Evolutionary conservation across 345 rosid genomes (phyloP).

Genomic region (Euclidium syriacum): DNA sequence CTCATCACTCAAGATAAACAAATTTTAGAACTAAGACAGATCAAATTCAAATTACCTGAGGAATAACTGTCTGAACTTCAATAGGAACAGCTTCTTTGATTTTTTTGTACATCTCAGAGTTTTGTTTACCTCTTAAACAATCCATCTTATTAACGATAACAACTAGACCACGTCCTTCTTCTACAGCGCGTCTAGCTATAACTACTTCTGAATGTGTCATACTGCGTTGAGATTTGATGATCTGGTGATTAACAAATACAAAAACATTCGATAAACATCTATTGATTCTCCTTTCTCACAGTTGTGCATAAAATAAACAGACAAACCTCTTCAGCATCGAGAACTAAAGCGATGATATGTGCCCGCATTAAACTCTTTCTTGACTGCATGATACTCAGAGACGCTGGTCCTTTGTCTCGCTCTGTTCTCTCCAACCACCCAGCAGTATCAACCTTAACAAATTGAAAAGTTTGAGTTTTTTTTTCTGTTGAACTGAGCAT

Average conservation of each 20-base stretch:
- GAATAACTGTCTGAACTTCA: conserved; percentile 89
- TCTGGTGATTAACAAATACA: conserved; percentile 34
- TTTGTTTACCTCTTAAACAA: conserved; percentile 57
- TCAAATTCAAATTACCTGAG: conserved; percentile 52
- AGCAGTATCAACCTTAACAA: conserved; percentile 83
- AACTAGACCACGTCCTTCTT: conserved; percentile 95
- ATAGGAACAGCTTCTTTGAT: conserved; percentile 87
- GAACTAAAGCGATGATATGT: conserved; percentile 85
- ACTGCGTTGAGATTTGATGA: conserved; percentile 65
- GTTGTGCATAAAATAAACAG: not conserved
- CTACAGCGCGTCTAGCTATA: conserved; percentile 86
- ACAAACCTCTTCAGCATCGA: conserved; percentile 91
- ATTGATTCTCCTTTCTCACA: not conserved
- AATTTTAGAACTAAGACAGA: not conserved
- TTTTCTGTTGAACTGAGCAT: not conserved
- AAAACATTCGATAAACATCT: conserved; percentile 8
- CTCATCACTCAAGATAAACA: not conserved
- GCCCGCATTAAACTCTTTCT: conserved; percentile 95
- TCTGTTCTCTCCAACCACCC: conserved; percentile 95
- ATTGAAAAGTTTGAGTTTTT: not conserved
- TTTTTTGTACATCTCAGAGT: conserved; percentile 47
- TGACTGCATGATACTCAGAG: conserved; percentile 89
- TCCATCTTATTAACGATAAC: conserved; percentile 95
- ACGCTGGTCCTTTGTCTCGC: conserved; percentile 83
- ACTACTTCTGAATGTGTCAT: conserved; percentile 97